Evolutionary conservation across 257 asterid species (phyloP).

Genomic region (Gynochthodes officinalis): DNA sequence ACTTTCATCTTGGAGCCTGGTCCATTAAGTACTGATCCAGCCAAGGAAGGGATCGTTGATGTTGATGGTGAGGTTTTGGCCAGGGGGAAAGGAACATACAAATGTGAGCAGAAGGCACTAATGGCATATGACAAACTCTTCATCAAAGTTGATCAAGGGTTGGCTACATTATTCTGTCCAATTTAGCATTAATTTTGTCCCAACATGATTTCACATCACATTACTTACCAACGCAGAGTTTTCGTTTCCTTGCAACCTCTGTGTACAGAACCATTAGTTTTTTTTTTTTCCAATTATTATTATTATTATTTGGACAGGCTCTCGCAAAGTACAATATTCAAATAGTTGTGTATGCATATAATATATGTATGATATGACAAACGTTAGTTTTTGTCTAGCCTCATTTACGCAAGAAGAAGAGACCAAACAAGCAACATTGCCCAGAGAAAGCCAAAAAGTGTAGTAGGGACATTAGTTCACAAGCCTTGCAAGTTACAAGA

Average conservation of each 20-base stretch:
- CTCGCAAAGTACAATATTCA: too few relatives aligned
- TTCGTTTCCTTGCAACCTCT: neutral
- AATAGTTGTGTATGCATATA: too few relatives aligned
- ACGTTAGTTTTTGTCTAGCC: too few relatives aligned
- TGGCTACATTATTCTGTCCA: conserved; percentile 85
- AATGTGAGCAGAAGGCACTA: conserved; percentile 53
- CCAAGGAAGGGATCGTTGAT: conserved; percentile 39
- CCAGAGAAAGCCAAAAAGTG: too few relatives aligned
- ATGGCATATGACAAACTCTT: conserved; percentile 69
- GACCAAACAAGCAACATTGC: too few relatives aligned
- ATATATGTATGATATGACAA: too few relatives aligned
- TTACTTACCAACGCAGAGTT: neutral
- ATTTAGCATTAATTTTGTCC: neutral
- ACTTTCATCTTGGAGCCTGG: conserved; percentile 85
- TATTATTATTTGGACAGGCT: neutral
- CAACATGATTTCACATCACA: neutral
- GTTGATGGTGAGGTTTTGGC: conserved; percentile 66
- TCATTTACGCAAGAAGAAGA: too few relatives aligned
- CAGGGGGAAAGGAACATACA: conserved; percentile 71
- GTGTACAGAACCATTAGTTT: neutral
- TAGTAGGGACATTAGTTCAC: too few relatives aligned
- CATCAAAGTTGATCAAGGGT: conserved; percentile 73
- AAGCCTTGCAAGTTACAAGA: too few relatives aligned
- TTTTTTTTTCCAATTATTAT: too few relatives aligned
- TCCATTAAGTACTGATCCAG: conserved; percentile 38